These are phyloP conservation scores for Fusarium coicis DNA, from an alignment of 2,329 filamentous ascomycete genomes.

Conservation along the genomic window DNA sequence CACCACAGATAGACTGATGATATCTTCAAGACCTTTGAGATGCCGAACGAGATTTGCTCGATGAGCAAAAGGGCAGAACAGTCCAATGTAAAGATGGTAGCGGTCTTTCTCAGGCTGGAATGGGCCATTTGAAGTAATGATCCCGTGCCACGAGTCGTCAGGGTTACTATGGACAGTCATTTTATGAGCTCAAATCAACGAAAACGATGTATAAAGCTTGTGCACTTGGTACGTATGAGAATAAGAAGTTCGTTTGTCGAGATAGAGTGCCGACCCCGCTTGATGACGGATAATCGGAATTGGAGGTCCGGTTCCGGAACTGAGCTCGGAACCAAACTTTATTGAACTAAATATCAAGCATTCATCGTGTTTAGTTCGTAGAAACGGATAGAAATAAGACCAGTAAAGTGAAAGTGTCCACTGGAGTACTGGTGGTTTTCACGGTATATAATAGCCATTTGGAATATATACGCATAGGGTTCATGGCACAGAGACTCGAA, in stretches of 20 bases:
- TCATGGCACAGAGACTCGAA: too few species aligned
- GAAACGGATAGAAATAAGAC: too few species aligned
- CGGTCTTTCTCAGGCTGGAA: constrained; percentile 68
- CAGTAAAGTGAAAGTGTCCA: too few species aligned
- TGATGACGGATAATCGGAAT: background rate
- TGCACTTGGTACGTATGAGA: background rate
- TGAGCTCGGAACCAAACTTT: background rate
- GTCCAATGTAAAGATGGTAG: constrained; percentile 70
- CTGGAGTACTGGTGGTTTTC: background rate
- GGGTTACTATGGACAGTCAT: constrained; percentile 35
- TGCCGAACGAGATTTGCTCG: constrained; percentile 76
- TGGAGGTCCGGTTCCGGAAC: background rate
- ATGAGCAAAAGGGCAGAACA: constrained; percentile 75
- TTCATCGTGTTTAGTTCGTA: background rate
- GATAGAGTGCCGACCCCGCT: background rate
- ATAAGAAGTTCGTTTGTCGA: background rate
- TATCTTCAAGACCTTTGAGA: constrained; percentile 77
- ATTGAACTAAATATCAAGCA: background rate
- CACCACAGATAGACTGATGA: constrained; percentile 72
- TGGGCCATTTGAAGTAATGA: constrained; percentile 37
- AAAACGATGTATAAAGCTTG: background rate
- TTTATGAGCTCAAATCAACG: background rate
- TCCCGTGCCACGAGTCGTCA: constrained; percentile 43
- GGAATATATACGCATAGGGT: too few species aligned
- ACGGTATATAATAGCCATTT: background rate